Base-by-base conservation (phyloP, 2,329 filamentous ascomycete species). In the Fusarium sambucinum region DNA sequence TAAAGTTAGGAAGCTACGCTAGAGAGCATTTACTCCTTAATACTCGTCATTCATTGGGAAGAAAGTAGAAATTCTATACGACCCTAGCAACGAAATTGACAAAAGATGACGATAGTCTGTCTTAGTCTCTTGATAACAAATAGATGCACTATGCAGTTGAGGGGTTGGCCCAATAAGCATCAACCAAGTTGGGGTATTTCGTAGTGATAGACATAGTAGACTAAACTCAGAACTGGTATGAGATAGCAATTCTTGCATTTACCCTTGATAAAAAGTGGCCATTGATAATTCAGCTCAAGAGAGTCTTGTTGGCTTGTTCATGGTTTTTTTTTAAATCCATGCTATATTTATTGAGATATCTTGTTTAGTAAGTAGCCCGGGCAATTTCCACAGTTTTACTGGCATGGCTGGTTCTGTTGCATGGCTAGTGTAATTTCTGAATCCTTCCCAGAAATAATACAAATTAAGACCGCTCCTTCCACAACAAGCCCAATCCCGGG, bases 91-190 rank as follows among this genome's bases (percentile, higher is more conserved):
- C 35, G 2, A 13, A 53, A 42, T 14, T 2, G 41, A 53, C 5
- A 51, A 45, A 21, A 13, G 3, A 13, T 41, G 14, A 51, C 45
- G 40, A 33, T 5, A n/a, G 17, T 25, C 46, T 25, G 21, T 41
- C 2, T 19, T 16, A 33, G 29, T 7, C 38, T 19, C 9, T 5
- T 13, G 8, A 46, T 23, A 46, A n/a, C 10, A 13, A 21, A 52
- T 42, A 16, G 19, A 38, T 40, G 40, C 8, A 9, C 17, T 16
- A 37, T 37, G 21, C 25, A 21, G 60, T 40, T 50, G 56, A 52
- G 62, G 62, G 63, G 63, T 25, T 48, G 13, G 46, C 51, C 63
- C 62, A 66, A 66, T 66, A 23, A 47, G 32, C 33, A 19, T 52
- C 10, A 56, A 57, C 44, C 42, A 23, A 16, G 50, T 52, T 52